These are phyloP conservation scores for Saccharum spontaneum DNA, from an alignment of 176 grass and related monocot genomes.

Conservation along the genomic window DNA sequence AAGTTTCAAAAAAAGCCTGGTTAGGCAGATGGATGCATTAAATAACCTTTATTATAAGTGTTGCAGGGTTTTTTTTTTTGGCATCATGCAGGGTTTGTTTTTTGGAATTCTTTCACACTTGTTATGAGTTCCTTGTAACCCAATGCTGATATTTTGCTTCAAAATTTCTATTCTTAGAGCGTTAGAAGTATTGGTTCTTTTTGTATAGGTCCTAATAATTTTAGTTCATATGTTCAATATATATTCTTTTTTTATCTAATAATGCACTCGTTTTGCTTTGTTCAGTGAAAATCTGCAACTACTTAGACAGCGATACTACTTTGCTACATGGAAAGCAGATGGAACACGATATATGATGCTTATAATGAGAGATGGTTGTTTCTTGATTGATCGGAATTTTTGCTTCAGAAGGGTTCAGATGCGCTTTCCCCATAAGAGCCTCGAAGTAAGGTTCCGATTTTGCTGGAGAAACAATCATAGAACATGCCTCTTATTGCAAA, in stretches of 20 bases:
- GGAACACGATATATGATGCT: conserved; percentile 99
- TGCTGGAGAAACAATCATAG: conserved; percentile 24
- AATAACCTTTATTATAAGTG: background rate
- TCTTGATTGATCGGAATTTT: conserved; percentile 94
- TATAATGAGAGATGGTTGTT: conserved; percentile 81
- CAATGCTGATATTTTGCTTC: background rate
- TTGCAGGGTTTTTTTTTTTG: background rate
- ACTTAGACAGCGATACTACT: conserved; percentile 98
- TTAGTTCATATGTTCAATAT: background rate
- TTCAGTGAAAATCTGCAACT: conserved; percentile 93
- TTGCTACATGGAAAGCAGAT: conserved; percentile 99
- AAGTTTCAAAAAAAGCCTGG: background rate
- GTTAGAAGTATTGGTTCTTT: background rate
- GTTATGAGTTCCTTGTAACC: background rate
- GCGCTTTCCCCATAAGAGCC: conserved; percentile 84
- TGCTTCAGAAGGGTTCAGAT: conserved; percentile 95
- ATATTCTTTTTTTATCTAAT: conserved; percentile 22
- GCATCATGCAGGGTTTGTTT: background rate
- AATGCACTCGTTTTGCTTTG: conserved; percentile 6
- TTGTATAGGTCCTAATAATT: background rate
- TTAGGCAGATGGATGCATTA: background rate
- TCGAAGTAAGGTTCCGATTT: conserved; percentile 55
- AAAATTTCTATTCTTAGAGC: background rate
- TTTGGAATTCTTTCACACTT: background rate
- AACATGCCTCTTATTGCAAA: background rate